Evolutionary conservation across 768 basidiomycete genomes (phyloP).

Genomic region (Gyrodon lividus): DNA sequence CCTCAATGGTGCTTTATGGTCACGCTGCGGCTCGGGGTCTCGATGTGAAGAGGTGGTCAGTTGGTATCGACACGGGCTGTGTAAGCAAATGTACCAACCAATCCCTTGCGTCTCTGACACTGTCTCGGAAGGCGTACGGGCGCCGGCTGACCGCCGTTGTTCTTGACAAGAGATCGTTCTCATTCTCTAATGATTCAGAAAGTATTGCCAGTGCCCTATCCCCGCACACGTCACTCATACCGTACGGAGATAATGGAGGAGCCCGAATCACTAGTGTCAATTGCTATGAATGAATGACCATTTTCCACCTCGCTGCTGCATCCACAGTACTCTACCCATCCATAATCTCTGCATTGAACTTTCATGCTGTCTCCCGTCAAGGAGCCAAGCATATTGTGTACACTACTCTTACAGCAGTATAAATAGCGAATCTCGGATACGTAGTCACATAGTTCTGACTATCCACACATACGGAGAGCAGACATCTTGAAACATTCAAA

Average conservation of each 20-base stretch:
- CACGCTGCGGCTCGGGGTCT: slow-evolving; percentile 80
- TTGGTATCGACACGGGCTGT: slow-evolving; percentile 88
- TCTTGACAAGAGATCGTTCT: slow-evolving; percentile 37
- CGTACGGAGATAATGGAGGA: slow-evolving; percentile 55
- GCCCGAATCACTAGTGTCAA: slow-evolving; percentile 54
- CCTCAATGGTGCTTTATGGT: slow-evolving; percentile 82
- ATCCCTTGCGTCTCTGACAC: background rate
- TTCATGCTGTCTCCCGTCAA: background rate
- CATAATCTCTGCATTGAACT: background rate
- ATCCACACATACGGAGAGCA: background rate
- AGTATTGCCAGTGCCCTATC: slow-evolving; percentile 16
- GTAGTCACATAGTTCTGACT: background rate
- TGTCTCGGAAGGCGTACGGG: slow-evolving; percentile 49
- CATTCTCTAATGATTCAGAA: slow-evolving; percentile 7
- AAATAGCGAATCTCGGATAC: background rate
- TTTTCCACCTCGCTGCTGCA: background rate
- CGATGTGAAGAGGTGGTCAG: slow-evolving; percentile 77
- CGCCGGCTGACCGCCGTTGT: slow-evolving; percentile 65
- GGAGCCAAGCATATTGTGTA: background rate
- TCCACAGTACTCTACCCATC: background rate
- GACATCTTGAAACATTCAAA: slow-evolving; percentile 13
- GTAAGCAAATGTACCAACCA: slow-evolving; percentile 41
- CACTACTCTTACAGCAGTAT: background rate
- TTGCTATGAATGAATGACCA: slow-evolving; percentile 32
- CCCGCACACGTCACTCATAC: slow-evolving; percentile 31